Percentiles rank a stretch among this genome's conserved stretches.
Conservation (phyloP, 768 basidiomycete species). For the Xanthoconium purpureum region DNA sequence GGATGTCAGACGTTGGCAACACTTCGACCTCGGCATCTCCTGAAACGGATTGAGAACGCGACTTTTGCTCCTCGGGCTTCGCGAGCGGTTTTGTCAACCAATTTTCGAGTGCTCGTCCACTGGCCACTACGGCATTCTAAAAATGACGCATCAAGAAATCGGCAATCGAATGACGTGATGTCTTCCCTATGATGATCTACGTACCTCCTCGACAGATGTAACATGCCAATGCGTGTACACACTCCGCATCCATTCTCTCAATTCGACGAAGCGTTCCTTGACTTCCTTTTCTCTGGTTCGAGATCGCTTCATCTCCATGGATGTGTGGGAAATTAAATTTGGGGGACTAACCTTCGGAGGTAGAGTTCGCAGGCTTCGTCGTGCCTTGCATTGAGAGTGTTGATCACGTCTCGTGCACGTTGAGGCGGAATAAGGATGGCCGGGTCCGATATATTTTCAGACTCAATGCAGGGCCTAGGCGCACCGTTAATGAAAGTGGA, state of each 20-base stretch:
- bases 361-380: slow-evolving; percentile 51
- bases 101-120: slow-evolving; percentile 53
- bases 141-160: slow-evolving; percentile 15
- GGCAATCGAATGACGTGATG: slow-evolving; percentile 4
- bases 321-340: slow-evolving; percentile 10
- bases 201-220: slow-evolving; percentile 46
- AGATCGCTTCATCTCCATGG: slow-evolving; percentile 15
- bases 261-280: slow-evolving; percentile 44
- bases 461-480: slow-evolving; percentile 14
- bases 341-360: slow-evolving; percentile 41
- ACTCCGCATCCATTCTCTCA: slow-evolving; percentile 51
- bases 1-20: slow-evolving; percentile 42
- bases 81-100: slow-evolving; percentile 50
- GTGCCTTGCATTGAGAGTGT: slow-evolving; percentile 53
- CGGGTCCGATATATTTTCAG: slow-evolving; percentile 9
- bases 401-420: slow-evolving; percentile 53
- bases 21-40: slow-evolving; percentile 22
- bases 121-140: slow-evolving; percentile 58
- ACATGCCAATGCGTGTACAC: slow-evolving; percentile 66
- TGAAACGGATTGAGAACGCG: slow-evolving; percentile 14
- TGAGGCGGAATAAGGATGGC: slow-evolving; percentile 47
- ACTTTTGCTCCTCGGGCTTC: slow-evolving; percentile 21
- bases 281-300: slow-evolving; percentile 42
- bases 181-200: slow-evolving; percentile 10
- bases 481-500: slow-evolving; percentile 19